Percentiles rank a stretch among this genome's conserved stretches.
These are phyloP conservation scores for Chimonanthus salicifolius DNA, from an alignment of 164 flowering plant species.

Conservation along the genomic window DNA sequence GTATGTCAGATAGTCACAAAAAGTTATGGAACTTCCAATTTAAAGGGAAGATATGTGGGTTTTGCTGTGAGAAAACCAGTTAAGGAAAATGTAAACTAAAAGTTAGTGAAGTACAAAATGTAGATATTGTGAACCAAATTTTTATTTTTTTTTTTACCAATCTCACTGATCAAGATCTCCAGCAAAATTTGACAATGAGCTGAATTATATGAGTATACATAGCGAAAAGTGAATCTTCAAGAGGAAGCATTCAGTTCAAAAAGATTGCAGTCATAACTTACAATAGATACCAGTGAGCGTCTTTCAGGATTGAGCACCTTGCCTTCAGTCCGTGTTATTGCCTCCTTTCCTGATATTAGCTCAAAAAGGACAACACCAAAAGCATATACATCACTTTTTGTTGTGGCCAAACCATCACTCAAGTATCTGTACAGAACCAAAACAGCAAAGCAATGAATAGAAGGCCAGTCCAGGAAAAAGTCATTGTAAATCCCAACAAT, in stretches of 20 bases:
- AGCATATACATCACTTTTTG: slow-evolving; percentile 93
- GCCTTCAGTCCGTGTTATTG: slow-evolving; percentile 64
- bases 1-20: not conserved
- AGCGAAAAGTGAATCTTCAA: not conserved
- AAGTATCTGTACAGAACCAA: slow-evolving; percentile 46
- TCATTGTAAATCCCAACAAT: not conserved
- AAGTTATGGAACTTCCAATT: not conserved
- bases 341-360: slow-evolving; percentile 80
- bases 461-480: not conserved
- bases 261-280: slow-evolving; percentile 34
- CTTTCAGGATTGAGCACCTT: slow-evolving; percentile 54
- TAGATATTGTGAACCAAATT: not conserved
- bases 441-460: slow-evolving; percentile 7
- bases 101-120: not conserved
- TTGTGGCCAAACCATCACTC: slow-evolving; percentile 80
- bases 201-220: not conserved
- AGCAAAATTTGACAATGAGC: not conserved
- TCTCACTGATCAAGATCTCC: not conserved
- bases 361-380: slow-evolving; percentile 95
- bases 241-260: slow-evolving; percentile 1
- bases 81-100: not conserved
- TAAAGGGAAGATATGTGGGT: not conserved
- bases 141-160: not conserved
- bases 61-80: not conserved
- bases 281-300: slow-evolving; percentile 86